Evolutionary conservation across 2,329 filamentous ascomycete species (phyloP).

Genomic region (Xylaria arbuscula): DNA sequence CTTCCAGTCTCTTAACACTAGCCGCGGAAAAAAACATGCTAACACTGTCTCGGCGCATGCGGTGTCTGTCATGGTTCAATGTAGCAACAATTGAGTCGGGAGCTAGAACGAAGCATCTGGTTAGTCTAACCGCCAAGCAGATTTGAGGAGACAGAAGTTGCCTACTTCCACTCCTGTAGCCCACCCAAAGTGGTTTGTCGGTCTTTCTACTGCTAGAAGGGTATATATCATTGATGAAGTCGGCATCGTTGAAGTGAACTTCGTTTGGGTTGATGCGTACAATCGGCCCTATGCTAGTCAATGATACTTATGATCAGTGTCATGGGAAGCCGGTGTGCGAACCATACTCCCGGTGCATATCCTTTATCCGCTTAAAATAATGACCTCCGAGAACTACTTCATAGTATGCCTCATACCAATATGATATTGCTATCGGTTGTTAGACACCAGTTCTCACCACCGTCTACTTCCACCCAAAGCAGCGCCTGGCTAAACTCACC

Average conservation of each 20-base stretch:
- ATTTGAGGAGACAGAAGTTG: neutral
- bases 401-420: constrained; percentile 52
- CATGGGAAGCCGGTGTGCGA: neutral
- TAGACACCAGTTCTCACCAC: neutral
- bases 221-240: constrained; percentile 25
- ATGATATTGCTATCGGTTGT: constrained; percentile 43
- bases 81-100: constrained; percentile 32
- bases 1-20: constrained; percentile 19
- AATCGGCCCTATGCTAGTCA: constrained; percentile 23
- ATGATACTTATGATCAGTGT: neutral
- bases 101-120: constrained; percentile 1
- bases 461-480: neutral
- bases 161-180: constrained; percentile 30
- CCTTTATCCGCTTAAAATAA: constrained; percentile 49
- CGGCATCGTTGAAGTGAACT: constrained; percentile 30
- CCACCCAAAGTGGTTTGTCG: constrained; percentile 25
- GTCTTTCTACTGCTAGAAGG: constrained; percentile 24
- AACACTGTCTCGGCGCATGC: constrained; percentile 19
- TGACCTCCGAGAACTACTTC: constrained; percentile 49
- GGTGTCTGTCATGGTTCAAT: constrained; percentile 18
- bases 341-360: constrained; percentile 53
- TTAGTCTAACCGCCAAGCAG: neutral
- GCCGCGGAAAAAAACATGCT: constrained; percentile 29
- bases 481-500: neutral
- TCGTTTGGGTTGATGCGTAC: constrained; percentile 28